Percentiles rank a stretch among this genome's conserved stretches.
phyloP scores from a whole-genome alignment of 176 grass and related monocot species.

The Puccinellia tenuiflora region DNA sequence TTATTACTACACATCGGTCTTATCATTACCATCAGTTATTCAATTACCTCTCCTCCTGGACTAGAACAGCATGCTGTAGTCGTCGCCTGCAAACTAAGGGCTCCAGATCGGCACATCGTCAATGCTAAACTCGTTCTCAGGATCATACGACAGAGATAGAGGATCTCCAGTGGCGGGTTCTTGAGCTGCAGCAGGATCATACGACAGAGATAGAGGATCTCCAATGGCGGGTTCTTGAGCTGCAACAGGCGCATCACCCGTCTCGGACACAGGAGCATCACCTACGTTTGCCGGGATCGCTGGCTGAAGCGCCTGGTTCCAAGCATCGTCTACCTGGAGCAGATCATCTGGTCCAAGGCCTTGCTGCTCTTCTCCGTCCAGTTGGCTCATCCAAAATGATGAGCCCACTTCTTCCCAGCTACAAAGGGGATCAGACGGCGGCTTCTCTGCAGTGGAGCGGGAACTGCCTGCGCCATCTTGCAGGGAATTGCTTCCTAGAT shows the following conservation, averaged over 20 bases:
- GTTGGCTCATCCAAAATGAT: not conserved
- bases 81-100: not conserved
- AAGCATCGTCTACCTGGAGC: not conserved
- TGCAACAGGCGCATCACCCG: not conserved
- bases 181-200: not conserved
- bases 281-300: not conserved
- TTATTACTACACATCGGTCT: not conserved
- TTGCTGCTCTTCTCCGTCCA: not conserved
- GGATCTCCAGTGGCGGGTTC: not conserved
- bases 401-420: not conserved
- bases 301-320: not conserved
- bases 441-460: not conserved
- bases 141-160: too few species aligned
- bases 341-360: not conserved
- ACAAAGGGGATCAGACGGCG: not conserved
- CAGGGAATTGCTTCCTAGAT: not conserved
- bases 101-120: not conserved
- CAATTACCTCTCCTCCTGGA: not conserved
- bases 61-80: constrained; percentile 3
- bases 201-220: not conserved
- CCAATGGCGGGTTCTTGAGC: not conserved
- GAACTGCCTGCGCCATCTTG: not conserved
- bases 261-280: not conserved
- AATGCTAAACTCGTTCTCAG: not conserved
- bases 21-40: not conserved